These are phyloP conservation scores for Fonsecaea monophora DNA, from an alignment of 2,329 filamentous ascomycete species.

Conservation along the genomic window DNA sequence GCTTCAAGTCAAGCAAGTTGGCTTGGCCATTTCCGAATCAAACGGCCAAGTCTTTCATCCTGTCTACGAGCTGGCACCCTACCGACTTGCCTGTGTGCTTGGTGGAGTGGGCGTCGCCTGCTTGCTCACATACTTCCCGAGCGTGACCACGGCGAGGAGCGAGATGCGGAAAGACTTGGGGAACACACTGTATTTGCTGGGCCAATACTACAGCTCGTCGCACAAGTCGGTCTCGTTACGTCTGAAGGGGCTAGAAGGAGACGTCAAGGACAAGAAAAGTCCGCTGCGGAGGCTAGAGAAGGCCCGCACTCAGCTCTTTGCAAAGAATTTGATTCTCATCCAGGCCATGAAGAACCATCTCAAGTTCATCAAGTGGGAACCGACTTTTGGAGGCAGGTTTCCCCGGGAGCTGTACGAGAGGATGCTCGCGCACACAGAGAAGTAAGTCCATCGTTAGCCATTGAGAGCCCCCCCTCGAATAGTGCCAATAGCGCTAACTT, in stretches of 20 bases:
- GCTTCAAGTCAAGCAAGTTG: slow-evolving; percentile 72
- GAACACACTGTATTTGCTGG: slow-evolving; percentile 72
- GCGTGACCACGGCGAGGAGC: slow-evolving; percentile 73
- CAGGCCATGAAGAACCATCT: slow-evolving; percentile 68
- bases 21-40: slow-evolving; percentile 60
- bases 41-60: slow-evolving; percentile 75
- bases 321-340: slow-evolving; percentile 72
- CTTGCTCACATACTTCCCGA: slow-evolving; percentile 79
- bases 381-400: slow-evolving; percentile 75
- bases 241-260: slow-evolving; percentile 53
- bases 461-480: background rate
- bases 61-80: slow-evolving; percentile 72
- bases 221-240: slow-evolving; percentile 70
- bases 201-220: slow-evolving; percentile 76
- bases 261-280: slow-evolving; percentile 26
- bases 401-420: slow-evolving; percentile 69
- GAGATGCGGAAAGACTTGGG: slow-evolving; percentile 72
- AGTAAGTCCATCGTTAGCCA: slow-evolving; percentile 37
- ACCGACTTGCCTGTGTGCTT: slow-evolving; percentile 71
- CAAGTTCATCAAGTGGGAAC: slow-evolving; percentile 72
- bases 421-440: slow-evolving; percentile 65
- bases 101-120: slow-evolving; percentile 74
- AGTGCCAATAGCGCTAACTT: background rate
- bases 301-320: slow-evolving; percentile 66
- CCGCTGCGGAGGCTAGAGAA: slow-evolving; percentile 62